Conservation (phyloP, 805 yeast species). For the Hanseniaspora pseudoguilliermondii region DNA sequence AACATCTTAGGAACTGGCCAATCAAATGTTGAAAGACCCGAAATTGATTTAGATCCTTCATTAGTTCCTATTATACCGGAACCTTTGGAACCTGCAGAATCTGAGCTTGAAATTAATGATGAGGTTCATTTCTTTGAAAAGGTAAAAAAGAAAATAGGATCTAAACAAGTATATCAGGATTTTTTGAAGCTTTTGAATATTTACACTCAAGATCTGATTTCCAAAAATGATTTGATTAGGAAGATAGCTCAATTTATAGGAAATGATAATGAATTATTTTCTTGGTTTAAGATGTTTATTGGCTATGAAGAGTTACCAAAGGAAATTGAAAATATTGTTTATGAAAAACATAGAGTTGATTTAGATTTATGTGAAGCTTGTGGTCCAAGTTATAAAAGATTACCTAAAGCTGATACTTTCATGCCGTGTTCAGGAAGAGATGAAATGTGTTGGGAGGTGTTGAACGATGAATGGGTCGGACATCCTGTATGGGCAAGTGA, state of each 20-base stretch:
- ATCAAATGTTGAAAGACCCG: slow-evolving; percentile 27
- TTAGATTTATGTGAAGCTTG: slow-evolving; percentile 81
- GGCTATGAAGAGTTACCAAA: slow-evolving; percentile 78
- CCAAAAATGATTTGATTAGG: slow-evolving; percentile 65
- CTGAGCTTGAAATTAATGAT: slow-evolving; percentile 53
- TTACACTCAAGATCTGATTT: slow-evolving; percentile 83
- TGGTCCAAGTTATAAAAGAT: slow-evolving; percentile 86
- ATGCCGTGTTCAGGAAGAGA: slow-evolving; percentile 98
- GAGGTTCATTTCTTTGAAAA: slow-evolving; percentile 86
- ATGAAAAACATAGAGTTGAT: slow-evolving; percentile 84
- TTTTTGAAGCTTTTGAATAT: slow-evolving; percentile 78
- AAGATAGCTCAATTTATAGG: slow-evolving; percentile 81
- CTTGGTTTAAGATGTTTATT: slow-evolving; percentile 87
- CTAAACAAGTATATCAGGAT: slow-evolving; percentile 82
- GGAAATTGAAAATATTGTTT: slow-evolving; percentile 72
- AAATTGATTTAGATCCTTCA: slow-evolving; percentile 43
- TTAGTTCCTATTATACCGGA: slow-evolving; percentile 78
- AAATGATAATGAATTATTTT: slow-evolving; percentile 58
- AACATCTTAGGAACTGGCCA: slow-evolving; percentile 20
- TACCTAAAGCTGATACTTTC: slow-evolving; percentile 85
- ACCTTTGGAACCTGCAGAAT: slow-evolving; percentile 51
- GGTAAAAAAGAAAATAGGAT: slow-evolving; percentile 76
- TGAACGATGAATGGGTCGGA: slow-evolving; percentile 98
- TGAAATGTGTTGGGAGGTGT: slow-evolving; percentile 97
- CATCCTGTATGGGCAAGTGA: slow-evolving; percentile 99